A percentile compares a stretch with the other conserved stretches of the same genome.
Evolutionary conservation across 495 filamentous ascomycete species (phyloP).

Genomic region (Friedmanniomyces simplex): DNA sequence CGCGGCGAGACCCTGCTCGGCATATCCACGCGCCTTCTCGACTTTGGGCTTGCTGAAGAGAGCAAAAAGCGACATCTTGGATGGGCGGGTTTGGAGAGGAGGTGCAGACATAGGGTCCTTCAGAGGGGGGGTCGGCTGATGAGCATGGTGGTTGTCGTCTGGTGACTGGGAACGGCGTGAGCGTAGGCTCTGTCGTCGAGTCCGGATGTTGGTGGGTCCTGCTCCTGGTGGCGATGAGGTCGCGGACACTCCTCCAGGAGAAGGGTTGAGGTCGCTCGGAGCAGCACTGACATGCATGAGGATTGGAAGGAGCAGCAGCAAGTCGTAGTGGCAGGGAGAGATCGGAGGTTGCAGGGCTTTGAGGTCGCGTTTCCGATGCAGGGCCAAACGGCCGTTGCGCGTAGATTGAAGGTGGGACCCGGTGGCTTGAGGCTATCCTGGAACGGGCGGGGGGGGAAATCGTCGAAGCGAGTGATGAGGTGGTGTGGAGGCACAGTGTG

Average conservation of each 20-base stretch:
- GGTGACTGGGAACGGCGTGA: background rate
- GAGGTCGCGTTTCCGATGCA: background rate
- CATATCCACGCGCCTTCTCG: slow-evolving; percentile 30
- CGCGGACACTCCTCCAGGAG: background rate
- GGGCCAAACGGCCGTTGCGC: background rate
- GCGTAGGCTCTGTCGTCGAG: slow-evolving; percentile 1
- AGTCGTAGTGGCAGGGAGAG: background rate
- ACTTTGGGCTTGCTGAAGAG: slow-evolving; percentile 36
- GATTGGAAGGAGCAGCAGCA: background rate
- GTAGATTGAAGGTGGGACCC: background rate
- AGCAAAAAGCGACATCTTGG: slow-evolving; percentile 34
- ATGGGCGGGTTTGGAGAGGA: slow-evolving; percentile 17
- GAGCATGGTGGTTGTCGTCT: slow-evolving; percentile 7
- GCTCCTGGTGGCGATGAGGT: background rate
- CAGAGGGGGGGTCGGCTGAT: background rate
- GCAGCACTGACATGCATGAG: background rate
- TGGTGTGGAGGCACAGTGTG: background rate
- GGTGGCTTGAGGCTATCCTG: background rate
- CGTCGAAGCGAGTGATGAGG: background rate
- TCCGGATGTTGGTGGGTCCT: background rate
- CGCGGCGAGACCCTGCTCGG: slow-evolving; percentile 26
- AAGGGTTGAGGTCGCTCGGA: background rate
- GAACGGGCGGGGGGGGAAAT: background rate
- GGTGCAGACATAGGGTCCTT: background rate
- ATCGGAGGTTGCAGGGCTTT: background rate